Conservation (phyloP, 2,329 filamentous ascomycete genomes). For the Epichloe bromicola region DNA sequence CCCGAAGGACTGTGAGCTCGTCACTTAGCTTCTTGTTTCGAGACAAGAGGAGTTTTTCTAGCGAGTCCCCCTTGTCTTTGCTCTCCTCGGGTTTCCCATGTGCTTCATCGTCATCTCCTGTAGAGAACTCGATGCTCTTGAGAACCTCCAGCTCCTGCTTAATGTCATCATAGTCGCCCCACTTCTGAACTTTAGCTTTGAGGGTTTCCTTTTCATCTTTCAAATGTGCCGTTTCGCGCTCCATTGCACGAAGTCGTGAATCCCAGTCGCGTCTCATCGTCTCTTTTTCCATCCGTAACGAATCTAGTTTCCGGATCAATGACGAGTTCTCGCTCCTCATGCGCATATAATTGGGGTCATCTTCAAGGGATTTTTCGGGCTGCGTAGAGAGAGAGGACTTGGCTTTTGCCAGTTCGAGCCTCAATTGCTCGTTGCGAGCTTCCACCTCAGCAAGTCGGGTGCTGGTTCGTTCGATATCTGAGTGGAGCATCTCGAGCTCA, state of each 20-base stretch:
- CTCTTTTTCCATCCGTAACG: conserved; percentile 71
- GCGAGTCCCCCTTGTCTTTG: conserved; percentile 51
- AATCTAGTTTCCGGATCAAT: conserved; percentile 77
- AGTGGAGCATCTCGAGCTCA: conserved; percentile 85
- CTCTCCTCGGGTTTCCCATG: conserved; percentile 26
- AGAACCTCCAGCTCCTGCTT: conserved; percentile 93
- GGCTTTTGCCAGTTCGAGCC: conserved; percentile 79
- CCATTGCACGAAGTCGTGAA: conserved; percentile 59
- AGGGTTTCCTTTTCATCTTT: conserved; percentile 71
- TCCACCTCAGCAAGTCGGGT: conserved; percentile 80
- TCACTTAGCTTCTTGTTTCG: conserved; percentile 95
- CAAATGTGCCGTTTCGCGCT: conserved; percentile 62
- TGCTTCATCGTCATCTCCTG: conserved; percentile 67
- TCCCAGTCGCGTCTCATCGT: conserved; percentile 66
- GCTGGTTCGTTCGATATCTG: conserved; percentile 83
- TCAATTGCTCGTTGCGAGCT: conserved; percentile 84
- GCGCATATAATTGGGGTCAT: conserved; percentile 79
- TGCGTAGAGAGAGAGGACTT: conserved; percentile 55
- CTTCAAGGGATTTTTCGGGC: conserved; percentile 54
- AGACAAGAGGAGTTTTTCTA: conserved; percentile 82
- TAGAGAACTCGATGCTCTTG: conserved; percentile 95
- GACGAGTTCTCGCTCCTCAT: conserved; percentile 89
- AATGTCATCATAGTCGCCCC: conserved; percentile 89
- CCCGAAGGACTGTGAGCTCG: conserved; percentile 80
- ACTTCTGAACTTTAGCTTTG: conserved; percentile 71